Evolutionary conservation across 2,329 filamentous ascomycete species (phyloP), one percentile per base, ranked within the genome.

Genomic region (Aspergillus neotritici): DNA sequence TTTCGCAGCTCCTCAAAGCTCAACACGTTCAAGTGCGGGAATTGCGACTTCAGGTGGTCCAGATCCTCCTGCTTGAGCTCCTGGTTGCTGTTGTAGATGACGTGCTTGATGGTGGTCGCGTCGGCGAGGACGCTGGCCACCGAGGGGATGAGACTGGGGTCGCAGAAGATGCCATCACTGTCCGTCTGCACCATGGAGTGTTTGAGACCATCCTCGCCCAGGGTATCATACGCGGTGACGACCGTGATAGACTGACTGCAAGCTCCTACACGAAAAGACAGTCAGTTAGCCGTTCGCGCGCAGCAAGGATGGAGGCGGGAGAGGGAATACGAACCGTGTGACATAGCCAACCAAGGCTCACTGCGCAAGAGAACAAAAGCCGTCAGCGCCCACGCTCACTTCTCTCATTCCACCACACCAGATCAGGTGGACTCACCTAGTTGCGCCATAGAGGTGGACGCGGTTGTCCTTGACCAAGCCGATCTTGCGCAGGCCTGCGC

Each of bases 151-250:
- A 95, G 80, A 56, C 86, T 81, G 7, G 90, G 85, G 62, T 96
- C 90, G 50, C 88, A 78, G 69, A 90, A 95, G 74, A 96, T 91
- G 65, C 84, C 83, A 57, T 82, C 82, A 40, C 87, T 84, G 49
- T 82, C 75, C 41, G 88, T 93, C 69, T 94, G 86, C 15, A 82
- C 75, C 51, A 96, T 78, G 3, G 89, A 94, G 72, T 94, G 89
- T 70, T 84, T 82, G 50, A 96, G 78, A 36, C 89, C 90, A 49
- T 83, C 81, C 58, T 87, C 79, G 41, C 90, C 90, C 34, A 96
- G 83, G 25, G 89, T 94, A 66, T 96, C 90, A 68, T 96, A 96
- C 39, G 90, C 89, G 35, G 91, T 97, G 39, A 96, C 91, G 54
- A 96, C 90, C 46, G 87, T 82, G 64, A 96, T 81, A 34, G 87